Percentiles rank a stretch among this genome's conserved stretches.
These are phyloP conservation scores for Sphaerostilbella broomeana DNA, from an alignment of 2,329 filamentous ascomycete species.

Conservation along the genomic window DNA sequence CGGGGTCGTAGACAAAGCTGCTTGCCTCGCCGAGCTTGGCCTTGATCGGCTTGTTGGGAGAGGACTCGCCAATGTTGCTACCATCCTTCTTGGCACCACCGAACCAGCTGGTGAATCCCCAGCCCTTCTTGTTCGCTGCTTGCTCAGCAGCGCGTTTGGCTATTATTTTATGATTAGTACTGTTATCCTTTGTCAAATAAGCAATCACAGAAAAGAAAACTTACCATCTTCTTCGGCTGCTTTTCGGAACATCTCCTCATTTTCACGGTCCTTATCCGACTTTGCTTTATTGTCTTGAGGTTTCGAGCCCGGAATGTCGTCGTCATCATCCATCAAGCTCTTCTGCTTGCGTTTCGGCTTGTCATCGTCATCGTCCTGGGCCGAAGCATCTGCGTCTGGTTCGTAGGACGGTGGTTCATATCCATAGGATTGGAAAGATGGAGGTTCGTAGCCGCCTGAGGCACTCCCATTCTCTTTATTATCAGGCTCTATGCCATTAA, in stretches of 20 bases:
- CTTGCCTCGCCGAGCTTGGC: constrained; percentile 93
- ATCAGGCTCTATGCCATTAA: constrained; percentile 13
- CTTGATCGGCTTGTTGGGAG: constrained; percentile 64
- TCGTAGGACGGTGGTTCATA: constrained; percentile 55
- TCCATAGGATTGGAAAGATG: constrained; percentile 53
- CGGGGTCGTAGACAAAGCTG: constrained; percentile 88
- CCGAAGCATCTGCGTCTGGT: constrained; percentile 37
- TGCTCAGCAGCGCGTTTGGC: constrained; percentile 54
- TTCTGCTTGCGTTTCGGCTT: constrained; percentile 66
- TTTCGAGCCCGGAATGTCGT: constrained; percentile 51
- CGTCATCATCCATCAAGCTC: constrained; percentile 77
- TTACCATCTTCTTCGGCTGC: constrained; percentile 71
- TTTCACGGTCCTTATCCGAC: constrained; percentile 66
- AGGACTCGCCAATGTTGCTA: constrained; percentile 28
- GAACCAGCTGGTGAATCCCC: constrained; percentile 84
- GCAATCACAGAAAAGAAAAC: constrained; percentile 17
- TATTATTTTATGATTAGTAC: constrained; percentile 27
- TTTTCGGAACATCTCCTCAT: constrained; percentile 77
- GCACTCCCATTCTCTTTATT: constrained; percentile 22
- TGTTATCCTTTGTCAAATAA: not conserved
- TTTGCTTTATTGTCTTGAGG: constrained; percentile 55
- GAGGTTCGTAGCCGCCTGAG: constrained; percentile 51
- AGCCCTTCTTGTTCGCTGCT: constrained; percentile 54
- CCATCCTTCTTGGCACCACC: constrained; percentile 57
- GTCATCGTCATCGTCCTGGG: constrained; percentile 38